Conservation (phyloP, 345 rosid species). For the Odontarrhena argentea region DNA sequence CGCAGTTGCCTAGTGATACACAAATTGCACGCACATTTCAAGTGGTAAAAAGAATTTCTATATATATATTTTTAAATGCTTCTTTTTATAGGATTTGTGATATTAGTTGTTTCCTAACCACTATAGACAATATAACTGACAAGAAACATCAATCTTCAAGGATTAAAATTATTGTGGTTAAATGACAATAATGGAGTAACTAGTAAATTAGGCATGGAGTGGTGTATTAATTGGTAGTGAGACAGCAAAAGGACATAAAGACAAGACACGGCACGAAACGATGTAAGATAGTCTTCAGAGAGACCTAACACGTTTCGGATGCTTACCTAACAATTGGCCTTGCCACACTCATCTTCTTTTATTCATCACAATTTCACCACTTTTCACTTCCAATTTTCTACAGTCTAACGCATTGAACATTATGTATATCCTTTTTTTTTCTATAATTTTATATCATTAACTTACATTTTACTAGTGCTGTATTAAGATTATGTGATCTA, state of each 20-base stretch:
- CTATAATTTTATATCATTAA: no score
- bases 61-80: no score
- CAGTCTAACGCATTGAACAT: no score
- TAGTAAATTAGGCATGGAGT: conserved; percentile 29
- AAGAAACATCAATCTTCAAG: neutral
- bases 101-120: neutral
- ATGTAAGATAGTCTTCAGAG: neutral
- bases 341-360: conserved; percentile 14
- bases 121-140: neutral
- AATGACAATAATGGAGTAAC: no score
- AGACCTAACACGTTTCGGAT: conserved; percentile 31
- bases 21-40: no score
- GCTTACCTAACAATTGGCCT: conserved; percentile 33
- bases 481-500: no score
- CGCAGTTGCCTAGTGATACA: no score
- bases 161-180: neutral
- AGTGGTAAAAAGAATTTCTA: no score
- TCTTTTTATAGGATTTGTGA: no score
- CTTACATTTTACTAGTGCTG: no score
- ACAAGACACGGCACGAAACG: conserved; percentile 38
- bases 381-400: conserved; percentile 2
- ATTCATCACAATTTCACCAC: conserved; percentile 9
- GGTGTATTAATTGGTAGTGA: conserved; percentile 14
- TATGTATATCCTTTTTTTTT: no score
- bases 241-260: conserved; percentile 29